A percentile compares a stretch with the other conserved stretches of the same genome.
phyloP scores from a whole-genome alignment of 2,329 filamentous ascomycete species.

The Apiospora saccharicola region DNA sequence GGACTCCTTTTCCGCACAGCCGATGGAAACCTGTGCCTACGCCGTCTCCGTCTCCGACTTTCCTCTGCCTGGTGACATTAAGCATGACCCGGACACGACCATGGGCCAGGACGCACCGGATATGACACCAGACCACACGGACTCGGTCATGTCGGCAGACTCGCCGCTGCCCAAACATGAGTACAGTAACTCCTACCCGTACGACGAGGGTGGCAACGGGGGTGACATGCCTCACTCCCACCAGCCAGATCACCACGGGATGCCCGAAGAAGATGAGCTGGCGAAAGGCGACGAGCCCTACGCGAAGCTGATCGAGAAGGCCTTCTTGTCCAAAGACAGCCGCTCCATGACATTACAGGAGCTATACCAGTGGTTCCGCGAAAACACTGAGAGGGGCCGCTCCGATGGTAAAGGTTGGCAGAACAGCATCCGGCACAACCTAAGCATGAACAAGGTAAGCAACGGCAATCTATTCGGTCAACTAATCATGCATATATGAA shows the following conservation, averaged over 20 bases:
- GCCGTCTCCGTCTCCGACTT: constrained; percentile 2
- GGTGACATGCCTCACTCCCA: constrained; percentile 26
- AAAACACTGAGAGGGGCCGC: constrained; percentile 79
- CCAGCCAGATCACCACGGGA: constrained; percentile 26
- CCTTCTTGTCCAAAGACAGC: constrained; percentile 71
- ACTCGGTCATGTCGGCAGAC: constrained; percentile 23
- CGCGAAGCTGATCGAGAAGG: constrained; percentile 80
- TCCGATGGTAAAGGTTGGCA: constrained; percentile 80
- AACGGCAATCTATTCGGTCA: not conserved
- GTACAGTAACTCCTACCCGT: constrained; percentile 19
- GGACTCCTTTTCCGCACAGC: not conserved
- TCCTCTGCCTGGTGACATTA: constrained; percentile 22
- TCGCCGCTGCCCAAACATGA: constrained; percentile 25
- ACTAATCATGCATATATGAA: not conserved
- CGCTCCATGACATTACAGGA: constrained; percentile 82
- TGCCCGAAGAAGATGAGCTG: constrained; percentile 35
- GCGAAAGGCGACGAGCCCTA: constrained; percentile 67
- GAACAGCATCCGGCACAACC: constrained; percentile 93
- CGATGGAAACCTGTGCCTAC: constrained; percentile 26
- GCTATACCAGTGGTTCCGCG: constrained; percentile 89
- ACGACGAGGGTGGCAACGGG: constrained; percentile 19
- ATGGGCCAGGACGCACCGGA: constrained; percentile 27
- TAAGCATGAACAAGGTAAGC: constrained; percentile 90
- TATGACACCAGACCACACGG: constrained; percentile 25
- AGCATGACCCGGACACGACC: constrained; percentile 25